Evolutionary conservation across 129 eudicot genomes (phyloP).

Genomic region (Chrysanthemum lavandulifolium): DNA sequence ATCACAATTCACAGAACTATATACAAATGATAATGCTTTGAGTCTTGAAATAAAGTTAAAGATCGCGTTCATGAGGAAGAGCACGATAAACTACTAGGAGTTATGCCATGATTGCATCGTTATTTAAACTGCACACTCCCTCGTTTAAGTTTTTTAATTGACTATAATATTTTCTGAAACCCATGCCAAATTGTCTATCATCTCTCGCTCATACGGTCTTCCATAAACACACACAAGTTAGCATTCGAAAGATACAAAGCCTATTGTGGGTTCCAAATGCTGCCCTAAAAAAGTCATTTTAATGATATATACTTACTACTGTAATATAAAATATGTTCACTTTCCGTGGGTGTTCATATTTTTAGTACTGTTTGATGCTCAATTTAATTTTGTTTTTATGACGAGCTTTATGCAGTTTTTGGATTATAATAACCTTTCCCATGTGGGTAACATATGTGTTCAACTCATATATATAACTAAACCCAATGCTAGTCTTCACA

Average conservation of each 20-base stretch:
- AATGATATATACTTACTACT: slow-evolving; percentile 7
- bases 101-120: slow-evolving; percentile 4
- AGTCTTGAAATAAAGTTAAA: slow-evolving; percentile 10
- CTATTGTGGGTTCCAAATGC: slow-evolving; percentile 15
- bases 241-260: slow-evolving; percentile 15
- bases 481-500: slow-evolving; percentile 22
- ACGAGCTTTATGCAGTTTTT: slow-evolving; percentile 22
- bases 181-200: slow-evolving; percentile 25
- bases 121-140: slow-evolving; percentile 33
- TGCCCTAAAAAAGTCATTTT: slow-evolving; percentile 10
- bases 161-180: slow-evolving; percentile 11
- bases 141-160: slow-evolving; percentile 22
- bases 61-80: not conserved
- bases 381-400: slow-evolving; percentile 11
- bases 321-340: slow-evolving; percentile 16
- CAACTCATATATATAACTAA: slow-evolving; percentile 2
- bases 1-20: not conserved
- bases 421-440: slow-evolving; percentile 24
- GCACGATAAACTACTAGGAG: not conserved
- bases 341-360: slow-evolving; percentile 15
- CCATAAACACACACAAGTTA: not conserved
- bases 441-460: slow-evolving; percentile 30
- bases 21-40: not conserved
- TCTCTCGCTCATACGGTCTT: slow-evolving; percentile 2
- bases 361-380: slow-evolving; percentile 12